These are phyloP conservation scores for Orobanche coerulescens DNA, from an alignment of 257 asterid species.

Conservation along the genomic window DNA sequence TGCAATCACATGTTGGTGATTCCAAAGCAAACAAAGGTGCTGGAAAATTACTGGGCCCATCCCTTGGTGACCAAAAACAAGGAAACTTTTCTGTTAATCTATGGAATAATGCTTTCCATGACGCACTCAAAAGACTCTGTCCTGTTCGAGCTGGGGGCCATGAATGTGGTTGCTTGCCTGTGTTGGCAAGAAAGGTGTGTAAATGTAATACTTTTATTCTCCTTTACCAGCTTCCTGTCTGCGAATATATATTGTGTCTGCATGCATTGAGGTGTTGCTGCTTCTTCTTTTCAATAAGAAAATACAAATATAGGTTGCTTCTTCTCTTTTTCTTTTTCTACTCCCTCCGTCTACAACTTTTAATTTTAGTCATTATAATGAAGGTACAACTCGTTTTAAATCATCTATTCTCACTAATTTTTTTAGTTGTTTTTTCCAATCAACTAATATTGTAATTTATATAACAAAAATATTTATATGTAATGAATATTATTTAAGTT, in stretches of 20 bases:
- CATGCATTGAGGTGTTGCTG: background rate
- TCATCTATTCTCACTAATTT: too few relatives aligned
- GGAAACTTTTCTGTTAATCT: slow-evolving; percentile 73
- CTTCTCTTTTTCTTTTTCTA: background rate
- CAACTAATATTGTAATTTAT: too few relatives aligned
- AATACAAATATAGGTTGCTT: background rate
- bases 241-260: background rate
- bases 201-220: slow-evolving; percentile 1
- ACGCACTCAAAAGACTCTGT: slow-evolving; percentile 76
- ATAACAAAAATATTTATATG: too few relatives aligned
- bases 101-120: slow-evolving; percentile 78
- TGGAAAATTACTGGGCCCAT: slow-evolving; percentile 54
- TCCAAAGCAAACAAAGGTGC: slow-evolving; percentile 32
- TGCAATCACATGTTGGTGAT: slow-evolving; percentile 65
- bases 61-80: slow-evolving; percentile 69
- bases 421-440: too few relatives aligned
- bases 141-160: slow-evolving; percentile 91
- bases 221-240: slow-evolving; percentile 4
- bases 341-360: too few relatives aligned
- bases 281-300: too few relatives aligned
- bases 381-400: too few relatives aligned
- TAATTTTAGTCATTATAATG: too few relatives aligned
- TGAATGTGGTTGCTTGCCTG: slow-evolving; percentile 96
- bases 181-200: slow-evolving; percentile 75
- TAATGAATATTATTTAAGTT: too few relatives aligned